These are phyloP conservation scores for Epichloe hybrida DNA, from an alignment of 2,329 filamentous ascomycete species.

Conservation along the genomic window DNA sequence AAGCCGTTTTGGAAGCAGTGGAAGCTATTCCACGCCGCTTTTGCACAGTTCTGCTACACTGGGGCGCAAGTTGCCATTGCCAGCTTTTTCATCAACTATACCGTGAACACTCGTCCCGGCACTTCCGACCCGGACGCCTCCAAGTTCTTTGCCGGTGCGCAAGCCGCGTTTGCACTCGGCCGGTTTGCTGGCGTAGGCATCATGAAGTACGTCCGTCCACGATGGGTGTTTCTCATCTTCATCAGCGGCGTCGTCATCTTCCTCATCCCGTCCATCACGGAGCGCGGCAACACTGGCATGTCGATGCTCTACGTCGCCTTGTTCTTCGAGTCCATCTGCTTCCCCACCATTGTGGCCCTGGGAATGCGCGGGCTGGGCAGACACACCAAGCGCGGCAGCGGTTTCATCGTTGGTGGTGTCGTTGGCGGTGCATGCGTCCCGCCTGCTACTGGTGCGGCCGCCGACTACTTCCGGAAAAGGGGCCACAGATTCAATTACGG, in stretches of 20 bases:
- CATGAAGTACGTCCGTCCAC: constrained; percentile 54
- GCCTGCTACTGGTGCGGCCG: constrained; percentile 54
- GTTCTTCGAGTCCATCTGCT: constrained; percentile 71
- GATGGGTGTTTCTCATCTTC: constrained; percentile 55
- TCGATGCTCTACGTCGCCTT: constrained; percentile 55
- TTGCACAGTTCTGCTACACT: constrained; percentile 67
- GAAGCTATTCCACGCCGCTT: constrained; percentile 60
- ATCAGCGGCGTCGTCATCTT: constrained; percentile 53
- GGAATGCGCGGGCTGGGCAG: constrained; percentile 63
- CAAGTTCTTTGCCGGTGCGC: constrained; percentile 59
- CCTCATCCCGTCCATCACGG: constrained; percentile 33
- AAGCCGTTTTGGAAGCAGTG: constrained; percentile 58
- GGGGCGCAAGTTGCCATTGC: constrained; percentile 58
- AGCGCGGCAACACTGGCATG: constrained; percentile 32
- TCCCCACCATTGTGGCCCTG: constrained; percentile 68
- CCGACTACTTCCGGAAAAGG: constrained; percentile 35
- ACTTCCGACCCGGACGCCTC: constrained; percentile 41
- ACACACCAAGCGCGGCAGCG: constrained; percentile 64
- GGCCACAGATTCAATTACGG: constrained; percentile 30
- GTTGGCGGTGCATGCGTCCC: constrained; percentile 62
- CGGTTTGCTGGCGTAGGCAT: constrained; percentile 53
- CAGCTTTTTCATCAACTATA: constrained; percentile 61
- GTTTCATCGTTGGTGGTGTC: constrained; percentile 55
- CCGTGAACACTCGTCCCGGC: constrained; percentile 42
- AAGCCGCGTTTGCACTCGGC: constrained; percentile 58